Evolutionary conservation across 2,329 filamentous ascomycete species (phyloP).

Genomic region (Alternaria conjuncta): DNA sequence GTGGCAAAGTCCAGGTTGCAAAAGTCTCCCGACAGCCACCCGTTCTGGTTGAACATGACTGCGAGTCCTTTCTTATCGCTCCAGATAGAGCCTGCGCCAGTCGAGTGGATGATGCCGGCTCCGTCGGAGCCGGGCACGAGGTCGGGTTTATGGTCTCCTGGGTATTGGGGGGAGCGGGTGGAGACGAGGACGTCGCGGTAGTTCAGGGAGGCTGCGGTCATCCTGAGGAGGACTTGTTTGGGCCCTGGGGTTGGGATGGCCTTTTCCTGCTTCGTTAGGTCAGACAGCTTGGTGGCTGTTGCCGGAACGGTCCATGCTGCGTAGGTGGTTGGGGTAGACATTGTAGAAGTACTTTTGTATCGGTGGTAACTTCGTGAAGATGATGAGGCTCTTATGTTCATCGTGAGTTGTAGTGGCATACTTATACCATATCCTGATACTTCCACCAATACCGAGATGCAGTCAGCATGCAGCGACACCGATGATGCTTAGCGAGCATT

Average conservation of each 20-base stretch:
- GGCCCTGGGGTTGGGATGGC: constrained; percentile 3
- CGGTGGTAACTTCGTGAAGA: not conserved
- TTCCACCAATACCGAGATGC: not conserved
- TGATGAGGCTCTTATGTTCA: not conserved
- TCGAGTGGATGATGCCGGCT: constrained; percentile 33
- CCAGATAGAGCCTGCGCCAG: not conserved
- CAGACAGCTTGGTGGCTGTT: not conserved
- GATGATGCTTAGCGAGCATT: not conserved
- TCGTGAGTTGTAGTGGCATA: not conserved
- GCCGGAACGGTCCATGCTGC: constrained; percentile 10
- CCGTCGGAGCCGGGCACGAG: constrained; percentile 30
- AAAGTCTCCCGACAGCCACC: not conserved
- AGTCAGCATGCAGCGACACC: not conserved
- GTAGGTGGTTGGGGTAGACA: not conserved
- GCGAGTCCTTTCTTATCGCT: not conserved
- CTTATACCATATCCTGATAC: not conserved
- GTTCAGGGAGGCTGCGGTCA: constrained; percentile 35
- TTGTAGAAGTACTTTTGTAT: not conserved
- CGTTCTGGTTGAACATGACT: not conserved
- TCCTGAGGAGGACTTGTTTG: constrained; percentile 22
- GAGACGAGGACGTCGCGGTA: constrained; percentile 27
- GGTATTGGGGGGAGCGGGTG: constrained; percentile 20
- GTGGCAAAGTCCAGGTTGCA: not conserved
- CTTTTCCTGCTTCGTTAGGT: not conserved
- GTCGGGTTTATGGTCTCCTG: constrained; percentile 16